A percentile compares a stretch with the other conserved stretches of the same genome.
Conservation (phyloP, 371 early-diverging fungal genomes). For the Phascolomyces articulosus region DNA sequence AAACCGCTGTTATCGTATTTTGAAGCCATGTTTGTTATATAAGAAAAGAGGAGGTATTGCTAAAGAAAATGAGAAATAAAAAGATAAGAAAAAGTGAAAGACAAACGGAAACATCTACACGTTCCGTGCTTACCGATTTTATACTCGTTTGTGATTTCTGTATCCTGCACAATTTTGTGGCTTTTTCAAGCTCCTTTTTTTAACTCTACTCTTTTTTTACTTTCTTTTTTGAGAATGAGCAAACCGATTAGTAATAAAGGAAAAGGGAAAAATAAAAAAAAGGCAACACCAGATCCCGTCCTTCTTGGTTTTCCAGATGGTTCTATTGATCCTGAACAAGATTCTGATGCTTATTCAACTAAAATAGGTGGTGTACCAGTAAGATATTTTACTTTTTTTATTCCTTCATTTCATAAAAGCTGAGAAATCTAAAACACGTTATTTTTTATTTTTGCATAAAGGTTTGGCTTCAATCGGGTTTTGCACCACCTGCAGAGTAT, state of each 20-base stretch:
- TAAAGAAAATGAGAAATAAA: not conserved
- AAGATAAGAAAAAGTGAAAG: constrained; percentile 2
- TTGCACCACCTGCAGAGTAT: constrained; percentile 21
- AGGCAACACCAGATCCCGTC: constrained; percentile 22
- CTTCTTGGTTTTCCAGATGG: constrained; percentile 73
- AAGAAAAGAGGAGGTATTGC: not conserved
- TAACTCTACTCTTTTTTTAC: not conserved
- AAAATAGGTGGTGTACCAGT: constrained; percentile 78
- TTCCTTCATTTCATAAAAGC: too few species aligned
- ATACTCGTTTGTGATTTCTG: not conserved
- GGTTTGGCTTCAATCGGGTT: constrained; percentile 42
- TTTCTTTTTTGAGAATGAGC: not conserved
- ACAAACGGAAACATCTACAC: not conserved
- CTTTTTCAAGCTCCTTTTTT: not conserved
- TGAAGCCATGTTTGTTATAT: not conserved
- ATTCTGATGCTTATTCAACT: constrained; percentile 64
- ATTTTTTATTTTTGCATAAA: too few species aligned
- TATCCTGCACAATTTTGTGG: not conserved
- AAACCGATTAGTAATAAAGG: not conserved
- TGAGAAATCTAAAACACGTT: too few species aligned
- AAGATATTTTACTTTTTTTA: constrained; percentile 27
- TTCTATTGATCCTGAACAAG: constrained; percentile 45
- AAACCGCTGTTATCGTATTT: constrained; percentile 54
- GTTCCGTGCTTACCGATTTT: constrained; percentile 3
- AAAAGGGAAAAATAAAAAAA: constrained; percentile 14